phyloP scores from a whole-genome alignment of 148 eudicot genomes.

The Rhododendron henanense region DNA sequence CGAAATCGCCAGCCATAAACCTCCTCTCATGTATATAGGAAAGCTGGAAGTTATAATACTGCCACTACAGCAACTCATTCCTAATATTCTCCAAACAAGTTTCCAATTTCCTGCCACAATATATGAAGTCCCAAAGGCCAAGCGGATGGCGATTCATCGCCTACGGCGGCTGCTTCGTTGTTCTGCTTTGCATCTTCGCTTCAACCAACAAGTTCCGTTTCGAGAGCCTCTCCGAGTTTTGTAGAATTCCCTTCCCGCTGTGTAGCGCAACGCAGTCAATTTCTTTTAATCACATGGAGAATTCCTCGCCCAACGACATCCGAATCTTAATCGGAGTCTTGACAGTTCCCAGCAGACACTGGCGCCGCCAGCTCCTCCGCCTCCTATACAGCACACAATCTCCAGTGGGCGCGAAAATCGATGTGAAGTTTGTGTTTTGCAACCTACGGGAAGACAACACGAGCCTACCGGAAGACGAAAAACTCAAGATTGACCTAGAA shows the following conservation, averaged over 20 bases:
- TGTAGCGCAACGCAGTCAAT: not conserved
- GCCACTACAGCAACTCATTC: not conserved
- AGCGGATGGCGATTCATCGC: constrained; percentile 49
- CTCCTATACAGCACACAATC: constrained; percentile 71
- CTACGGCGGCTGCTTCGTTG: constrained; percentile 46
- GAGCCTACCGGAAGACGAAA: constrained; percentile 65
- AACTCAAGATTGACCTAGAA: constrained; percentile 65
- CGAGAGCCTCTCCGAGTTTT: constrained; percentile 28
- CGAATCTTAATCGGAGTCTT: constrained; percentile 67
- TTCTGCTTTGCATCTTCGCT: constrained; percentile 60
- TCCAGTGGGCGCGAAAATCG: constrained; percentile 44
- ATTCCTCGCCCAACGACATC: constrained; percentile 36
- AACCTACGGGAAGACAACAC: constrained; percentile 20
- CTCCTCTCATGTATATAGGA: constrained; percentile 10
- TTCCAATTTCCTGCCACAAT: not conserved
- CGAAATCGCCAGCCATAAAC: constrained; percentile 18
- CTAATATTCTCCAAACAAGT: not conserved
- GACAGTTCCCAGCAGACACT: constrained; percentile 74
- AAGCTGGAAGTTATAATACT: not conserved
- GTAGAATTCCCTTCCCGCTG: constrained; percentile 14
- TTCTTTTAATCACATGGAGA: not conserved
- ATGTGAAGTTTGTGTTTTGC: constrained; percentile 83
- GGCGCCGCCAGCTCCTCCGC: constrained; percentile 70
- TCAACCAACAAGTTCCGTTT: constrained; percentile 61
- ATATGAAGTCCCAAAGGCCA: constrained; percentile 33